Percentiles rank a stretch among this genome's conserved stretches.
Conservation (phyloP, 306 rosid species). For the Gynostemma pentaphyllum region DNA sequence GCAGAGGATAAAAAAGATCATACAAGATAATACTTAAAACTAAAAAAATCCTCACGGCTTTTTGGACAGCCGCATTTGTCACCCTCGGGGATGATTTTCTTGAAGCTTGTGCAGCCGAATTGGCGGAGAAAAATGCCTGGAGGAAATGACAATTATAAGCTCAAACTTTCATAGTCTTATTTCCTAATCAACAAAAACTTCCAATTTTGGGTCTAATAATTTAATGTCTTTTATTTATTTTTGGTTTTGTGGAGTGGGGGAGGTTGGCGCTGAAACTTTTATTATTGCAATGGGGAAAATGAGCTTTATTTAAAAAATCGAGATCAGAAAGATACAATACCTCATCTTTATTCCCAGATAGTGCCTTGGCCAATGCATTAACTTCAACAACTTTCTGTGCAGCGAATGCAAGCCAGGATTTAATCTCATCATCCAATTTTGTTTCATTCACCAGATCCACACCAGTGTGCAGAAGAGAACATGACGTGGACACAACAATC, state of each 20-base stretch:
- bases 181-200: not conserved
- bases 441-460: slow-evolving; percentile 77
- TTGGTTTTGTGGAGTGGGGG: too few species aligned
- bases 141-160: slow-evolving; percentile 6
- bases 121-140: slow-evolving; percentile 60
- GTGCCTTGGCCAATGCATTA: slow-evolving; percentile 69
- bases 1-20: not conserved
- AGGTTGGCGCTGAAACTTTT: too few species aligned
- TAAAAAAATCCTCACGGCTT: slow-evolving; percentile 42
- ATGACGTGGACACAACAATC: slow-evolving; percentile 78
- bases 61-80: slow-evolving; percentile 72
- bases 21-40: not conserved
- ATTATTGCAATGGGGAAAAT: not conserved
- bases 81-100: slow-evolving; percentile 78
- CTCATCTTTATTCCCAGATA: slow-evolving; percentile 54
- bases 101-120: slow-evolving; percentile 62
- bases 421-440: slow-evolving; percentile 59
- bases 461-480: slow-evolving; percentile 89
- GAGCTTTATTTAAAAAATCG: not conserved
- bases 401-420: slow-evolving; percentile 85
- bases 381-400: slow-evolving; percentile 81
- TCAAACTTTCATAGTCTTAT: not conserved
- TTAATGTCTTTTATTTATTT: not conserved
- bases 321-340: slow-evolving; percentile 18
- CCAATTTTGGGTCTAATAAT: not conserved